phyloP scores from a whole-genome alignment of 306 rosid species.

The Casuarina cunninghamiana region DNA sequence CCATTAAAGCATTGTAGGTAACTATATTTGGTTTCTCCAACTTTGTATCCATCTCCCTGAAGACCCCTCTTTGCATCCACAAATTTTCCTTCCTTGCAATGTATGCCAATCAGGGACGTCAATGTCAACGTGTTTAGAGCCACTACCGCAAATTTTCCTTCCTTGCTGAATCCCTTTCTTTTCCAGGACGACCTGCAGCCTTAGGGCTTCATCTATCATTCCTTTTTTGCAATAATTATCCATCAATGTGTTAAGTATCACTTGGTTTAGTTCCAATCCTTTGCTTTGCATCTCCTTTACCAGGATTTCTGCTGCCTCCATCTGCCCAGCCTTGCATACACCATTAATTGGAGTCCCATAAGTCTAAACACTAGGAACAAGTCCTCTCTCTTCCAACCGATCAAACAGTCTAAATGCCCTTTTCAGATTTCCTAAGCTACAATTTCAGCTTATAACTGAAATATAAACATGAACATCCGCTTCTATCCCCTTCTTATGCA shows the following conservation, averaged over 20 bases:
- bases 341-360: slow-evolving; percentile 68
- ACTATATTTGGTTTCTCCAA: slow-evolving; percentile 55
- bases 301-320: slow-evolving; percentile 68
- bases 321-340: slow-evolving; percentile 65
- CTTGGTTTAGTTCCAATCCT: slow-evolving; percentile 49
- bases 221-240: slow-evolving; percentile 74
- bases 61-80: slow-evolving; percentile 56
- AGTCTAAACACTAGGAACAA: slow-evolving; percentile 57
- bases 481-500: slow-evolving; percentile 46
- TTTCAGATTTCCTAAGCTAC: slow-evolving; percentile 56
- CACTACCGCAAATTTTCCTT: slow-evolving; percentile 31
- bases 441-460: slow-evolving; percentile 64
- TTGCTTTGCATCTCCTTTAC: slow-evolving; percentile 65
- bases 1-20: slow-evolving; percentile 67
- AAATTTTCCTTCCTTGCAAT: slow-evolving; percentile 82
- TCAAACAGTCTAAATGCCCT: slow-evolving; percentile 71
- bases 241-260: slow-evolving; percentile 65
- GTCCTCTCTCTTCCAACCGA: slow-evolving; percentile 50
- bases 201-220: slow-evolving; percentile 66
- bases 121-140: slow-evolving; percentile 54
- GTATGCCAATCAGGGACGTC: slow-evolving; percentile 63
- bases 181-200: slow-evolving; percentile 51
- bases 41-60: slow-evolving; percentile 58
- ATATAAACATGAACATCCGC: slow-evolving; percentile 68
- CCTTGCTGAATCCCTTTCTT: slow-evolving; percentile 39